Evolutionary conservation across 192 early-diverging fungal species (phyloP), one percentile per base, ranked within the genome.

Genomic region (Chytriomyces sp.): DNA sequence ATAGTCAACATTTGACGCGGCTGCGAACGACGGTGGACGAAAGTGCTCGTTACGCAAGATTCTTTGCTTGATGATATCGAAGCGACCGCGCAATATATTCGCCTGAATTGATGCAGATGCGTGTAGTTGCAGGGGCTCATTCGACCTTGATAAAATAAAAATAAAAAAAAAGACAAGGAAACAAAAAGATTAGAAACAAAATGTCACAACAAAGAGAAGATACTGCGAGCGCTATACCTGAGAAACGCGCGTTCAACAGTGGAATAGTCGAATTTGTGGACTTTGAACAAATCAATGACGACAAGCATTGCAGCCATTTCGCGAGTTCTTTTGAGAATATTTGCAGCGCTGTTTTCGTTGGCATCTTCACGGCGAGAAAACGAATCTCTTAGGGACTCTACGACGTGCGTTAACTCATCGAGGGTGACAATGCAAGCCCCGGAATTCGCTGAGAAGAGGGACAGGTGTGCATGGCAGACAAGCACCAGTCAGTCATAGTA

Each of bases 31-130:
- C 0, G 92, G 85, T 13, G 90, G 84, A 45, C 89, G 82, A 81
- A 97, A 97, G 62, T 86, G 82, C 63, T 94, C 92, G 76, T 95
- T 93, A 20, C 94, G 84, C 81, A 96, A 72, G 1, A 95, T 82
- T 3, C 95, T 81, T 74, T 98, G 94, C 61, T 87, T 86, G 2
- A 98, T 65, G 20, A 95, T 64, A 48, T 97, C 89, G 80, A 89
- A 94, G 57, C 96, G 88, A 60, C 93, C 93, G 48, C 92, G 80
- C 69, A 90, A 93, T 77, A 93, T 81, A 0, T 88, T 84, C 3
- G 88, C 83, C 70, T 93, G 93, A 47, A 89, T 82, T 6, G 83
- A 82, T 3, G 93, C 89, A 10, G 84, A 68, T 0, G 91, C 90
- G 9, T 95, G 81, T 35, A 95, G 71, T 1, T 80, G 77, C 5